These are phyloP conservation scores for Acanthamoeba sp. DNA, from an alignment of 208 protist genomes.

Conservation along the genomic window DNA sequence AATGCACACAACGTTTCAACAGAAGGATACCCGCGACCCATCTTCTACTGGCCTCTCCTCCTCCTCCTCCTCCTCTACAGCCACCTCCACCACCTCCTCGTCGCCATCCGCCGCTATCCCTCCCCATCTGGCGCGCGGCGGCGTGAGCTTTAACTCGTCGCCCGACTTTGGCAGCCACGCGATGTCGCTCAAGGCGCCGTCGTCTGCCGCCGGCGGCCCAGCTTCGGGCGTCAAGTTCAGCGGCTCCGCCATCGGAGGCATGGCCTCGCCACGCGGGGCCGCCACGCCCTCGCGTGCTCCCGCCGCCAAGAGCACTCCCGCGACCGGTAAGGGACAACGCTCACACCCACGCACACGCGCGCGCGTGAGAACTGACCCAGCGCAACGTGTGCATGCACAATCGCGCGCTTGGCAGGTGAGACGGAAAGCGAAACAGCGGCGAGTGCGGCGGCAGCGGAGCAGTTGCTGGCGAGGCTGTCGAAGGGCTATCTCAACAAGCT, in stretches of 20 bases:
- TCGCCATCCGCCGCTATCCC: not conserved
- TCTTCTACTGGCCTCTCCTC: no score
- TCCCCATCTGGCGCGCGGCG: not conserved
- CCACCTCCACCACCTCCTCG: not conserved
- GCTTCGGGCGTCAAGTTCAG: slow-evolving; percentile 2
- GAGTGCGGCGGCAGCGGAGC: not conserved
- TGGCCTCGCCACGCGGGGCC: not conserved
- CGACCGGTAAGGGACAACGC: no score
- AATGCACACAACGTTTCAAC: not conserved
- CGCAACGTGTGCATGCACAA: no score
- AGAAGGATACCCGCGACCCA: not conserved
- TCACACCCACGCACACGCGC: no score
- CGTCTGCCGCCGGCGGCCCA: not conserved
- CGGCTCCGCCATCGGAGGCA: not conserved
- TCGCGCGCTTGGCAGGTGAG: not conserved
- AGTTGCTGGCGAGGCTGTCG: not conserved
- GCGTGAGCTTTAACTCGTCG: slow-evolving; percentile 24
- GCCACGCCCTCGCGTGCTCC: not conserved
- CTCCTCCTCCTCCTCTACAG: not conserved
- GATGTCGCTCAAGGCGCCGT: not conserved
- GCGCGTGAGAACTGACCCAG: no score
- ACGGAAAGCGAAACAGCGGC: not conserved
- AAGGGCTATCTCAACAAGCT: slow-evolving; percentile 45
- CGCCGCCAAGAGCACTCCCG: not conserved
- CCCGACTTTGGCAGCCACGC: not conserved